Evolutionary conservation across 257 asterid genomes (phyloP).

Genomic region (Solanum dulcamara): DNA sequence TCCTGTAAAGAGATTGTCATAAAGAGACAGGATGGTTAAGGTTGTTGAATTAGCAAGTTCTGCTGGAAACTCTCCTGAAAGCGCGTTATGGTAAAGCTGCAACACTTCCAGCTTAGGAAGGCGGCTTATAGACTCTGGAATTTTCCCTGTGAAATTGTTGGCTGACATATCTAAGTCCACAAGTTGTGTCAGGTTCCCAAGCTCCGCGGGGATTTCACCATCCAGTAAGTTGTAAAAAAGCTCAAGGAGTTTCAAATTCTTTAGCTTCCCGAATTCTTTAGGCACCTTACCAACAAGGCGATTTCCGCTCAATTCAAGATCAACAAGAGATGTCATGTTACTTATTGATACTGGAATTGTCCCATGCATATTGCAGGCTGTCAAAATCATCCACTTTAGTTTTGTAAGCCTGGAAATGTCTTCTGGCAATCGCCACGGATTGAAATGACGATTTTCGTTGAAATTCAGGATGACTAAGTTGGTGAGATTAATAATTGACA

Average conservation of each 20-base stretch:
- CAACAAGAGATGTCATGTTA: constrained; percentile 61
- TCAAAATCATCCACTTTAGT: constrained; percentile 34
- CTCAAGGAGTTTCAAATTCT: constrained; percentile 57
- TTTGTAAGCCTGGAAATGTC: constrained; percentile 28
- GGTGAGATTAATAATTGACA: constrained; percentile 55
- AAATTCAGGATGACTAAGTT: constrained; percentile 43
- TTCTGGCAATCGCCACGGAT: constrained; percentile 54
- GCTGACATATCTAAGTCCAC: constrained; percentile 65
- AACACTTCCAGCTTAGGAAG: constrained; percentile 54
- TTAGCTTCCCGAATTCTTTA: constrained; percentile 40
- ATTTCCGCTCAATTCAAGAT: constrained; percentile 75
- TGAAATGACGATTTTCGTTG: constrained; percentile 42
- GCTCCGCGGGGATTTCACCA: constrained; percentile 67
- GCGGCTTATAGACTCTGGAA: constrained; percentile 55
- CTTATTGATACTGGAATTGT: constrained; percentile 38
- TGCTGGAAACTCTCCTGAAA: constrained; percentile 58
- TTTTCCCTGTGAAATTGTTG: constrained; percentile 40
- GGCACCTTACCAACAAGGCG: constrained; percentile 51
- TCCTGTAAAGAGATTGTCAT: constrained; percentile 58
- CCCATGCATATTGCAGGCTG: constrained; percentile 56
- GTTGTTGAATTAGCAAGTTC: constrained; percentile 53
- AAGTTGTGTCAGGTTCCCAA: constrained; percentile 59
- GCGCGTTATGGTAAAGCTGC: constrained; percentile 68
- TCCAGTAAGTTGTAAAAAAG: constrained; percentile 66
- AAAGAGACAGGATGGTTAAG: constrained; percentile 52